Conservation (phyloP, 495 filamentous ascomycete species). For the Polyplosphaeria fusca region DNA sequence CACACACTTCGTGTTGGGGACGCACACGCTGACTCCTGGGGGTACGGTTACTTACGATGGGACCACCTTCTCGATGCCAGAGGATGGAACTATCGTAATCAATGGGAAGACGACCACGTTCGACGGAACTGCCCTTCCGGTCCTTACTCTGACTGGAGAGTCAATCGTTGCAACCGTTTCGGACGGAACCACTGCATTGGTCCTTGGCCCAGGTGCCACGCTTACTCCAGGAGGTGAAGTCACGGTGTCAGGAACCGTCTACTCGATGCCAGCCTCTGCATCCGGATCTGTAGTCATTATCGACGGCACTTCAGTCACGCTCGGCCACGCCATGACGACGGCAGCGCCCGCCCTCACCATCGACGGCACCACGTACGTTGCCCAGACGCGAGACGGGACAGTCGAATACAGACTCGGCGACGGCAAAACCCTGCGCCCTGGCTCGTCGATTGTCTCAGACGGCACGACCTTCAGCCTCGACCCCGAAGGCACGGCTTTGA, state of each 20-base stretch:
- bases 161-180: conserved; percentile 15
- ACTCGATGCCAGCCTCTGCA: conserved; percentile 25
- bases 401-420: conserved; percentile 34
- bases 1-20: conserved; percentile 11
- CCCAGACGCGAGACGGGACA: conserved; percentile 31
- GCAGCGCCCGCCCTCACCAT: conserved; percentile 24
- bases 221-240: conserved; percentile 29
- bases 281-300: conserved; percentile 25
- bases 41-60: conserved; percentile 17
- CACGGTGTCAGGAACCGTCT: conserved; percentile 25
- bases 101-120: conserved; percentile 14
- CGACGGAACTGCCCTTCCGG: conserved; percentile 1
- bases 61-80: conserved; percentile 4
- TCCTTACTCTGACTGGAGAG: conserved; percentile 7
- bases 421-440: conserved; percentile 38
- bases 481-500: conserved; percentile 30
- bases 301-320: conserved; percentile 26
- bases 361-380: conserved; percentile 33
- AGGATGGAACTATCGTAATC: conserved; percentile 12
- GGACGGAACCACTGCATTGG: conserved; percentile 23
- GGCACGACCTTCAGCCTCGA: conserved; percentile 39
- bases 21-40: conserved; percentile 19
- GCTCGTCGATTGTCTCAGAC: conserved; percentile 36
- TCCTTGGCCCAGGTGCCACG: conserved; percentile 24
- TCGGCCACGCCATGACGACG: conserved; percentile 17